Percentiles rank a stretch among this genome's conserved stretches.
These are phyloP conservation scores for Laburnicola sp. DNA, from an alignment of 2,329 filamentous ascomycete genomes.

Conservation along the genomic window DNA sequence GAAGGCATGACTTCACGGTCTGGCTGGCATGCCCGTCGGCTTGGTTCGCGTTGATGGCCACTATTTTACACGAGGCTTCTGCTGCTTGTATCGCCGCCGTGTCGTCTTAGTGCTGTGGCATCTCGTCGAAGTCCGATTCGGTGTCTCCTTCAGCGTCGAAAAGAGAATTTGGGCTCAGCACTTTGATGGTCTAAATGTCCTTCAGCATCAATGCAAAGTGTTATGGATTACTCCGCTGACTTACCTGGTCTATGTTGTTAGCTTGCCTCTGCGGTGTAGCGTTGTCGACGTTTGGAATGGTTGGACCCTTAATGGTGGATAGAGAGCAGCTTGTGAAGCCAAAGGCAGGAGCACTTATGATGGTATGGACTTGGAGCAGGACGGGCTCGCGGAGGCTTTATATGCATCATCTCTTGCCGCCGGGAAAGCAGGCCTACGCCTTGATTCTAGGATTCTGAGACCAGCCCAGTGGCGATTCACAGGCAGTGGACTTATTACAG, in stretches of 20 bases:
- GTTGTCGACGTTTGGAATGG: no score
- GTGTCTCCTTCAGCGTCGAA: not conserved
- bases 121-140: constrained; percentile 2
- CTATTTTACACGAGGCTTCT: constrained; percentile 1
- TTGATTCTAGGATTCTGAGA: no score
- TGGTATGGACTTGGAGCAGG: constrained; percentile 2
- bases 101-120: not conserved
- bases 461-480: no score
- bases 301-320: no score
- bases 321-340: not conserved
- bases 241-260: constrained; percentile 11
- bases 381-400: not conserved
- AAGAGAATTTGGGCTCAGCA: not conserved
- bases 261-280: no score
- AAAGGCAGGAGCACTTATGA: constrained; percentile 1
- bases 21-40: not conserved
- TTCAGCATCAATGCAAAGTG: constrained; percentile 6
- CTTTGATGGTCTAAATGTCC: constrained; percentile 2
- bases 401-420: no score
- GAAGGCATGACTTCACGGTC: no score
- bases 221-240: constrained; percentile 2
- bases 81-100: constrained; percentile 1
- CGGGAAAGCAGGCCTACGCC: no score
- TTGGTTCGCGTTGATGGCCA: not conserved
- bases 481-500: no score